phyloP scores from a whole-genome alignment of 1,284 basidiomycete species.

The Boletus sp. region DNA sequence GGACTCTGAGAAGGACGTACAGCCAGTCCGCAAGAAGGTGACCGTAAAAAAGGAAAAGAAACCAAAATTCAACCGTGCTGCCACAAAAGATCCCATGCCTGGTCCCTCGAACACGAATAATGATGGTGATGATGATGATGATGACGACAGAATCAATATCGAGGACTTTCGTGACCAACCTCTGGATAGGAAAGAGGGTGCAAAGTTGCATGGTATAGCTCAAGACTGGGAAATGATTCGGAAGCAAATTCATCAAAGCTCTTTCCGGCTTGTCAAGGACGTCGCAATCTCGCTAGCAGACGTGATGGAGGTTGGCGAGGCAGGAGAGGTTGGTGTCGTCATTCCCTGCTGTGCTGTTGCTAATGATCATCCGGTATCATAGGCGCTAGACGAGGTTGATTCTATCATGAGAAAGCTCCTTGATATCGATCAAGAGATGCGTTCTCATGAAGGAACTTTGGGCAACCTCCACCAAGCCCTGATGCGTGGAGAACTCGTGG shows the following conservation, averaged over 20 bases:
- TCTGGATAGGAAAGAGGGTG: slow-evolving; percentile 46
- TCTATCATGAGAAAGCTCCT: slow-evolving; percentile 60
- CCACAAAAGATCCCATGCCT: slow-evolving; percentile 14
- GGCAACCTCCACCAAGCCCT: slow-evolving; percentile 54
- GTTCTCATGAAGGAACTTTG: slow-evolving; percentile 50
- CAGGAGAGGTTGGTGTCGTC: slow-evolving; percentile 42
- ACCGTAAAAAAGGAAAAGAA: slow-evolving; percentile 44
- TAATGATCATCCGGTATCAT: slow-evolving; percentile 1
- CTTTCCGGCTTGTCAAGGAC: slow-evolving; percentile 47
- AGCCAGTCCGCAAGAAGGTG: slow-evolving; percentile 33
- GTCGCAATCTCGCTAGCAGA: slow-evolving; percentile 62
- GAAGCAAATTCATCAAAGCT: slow-evolving; percentile 41
- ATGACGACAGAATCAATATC: slow-evolving; percentile 49
- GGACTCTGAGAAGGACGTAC: slow-evolving; percentile 37
- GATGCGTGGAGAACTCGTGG: slow-evolving; percentile 51
- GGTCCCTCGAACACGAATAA: slow-evolving; percentile 21
- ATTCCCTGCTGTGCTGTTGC: neutral
- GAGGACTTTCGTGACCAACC: slow-evolving; percentile 60
- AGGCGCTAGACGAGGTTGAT: slow-evolving; percentile 62
- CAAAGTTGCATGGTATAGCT: slow-evolving; percentile 51
- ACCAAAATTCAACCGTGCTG: slow-evolving; percentile 24
- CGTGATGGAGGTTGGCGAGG: slow-evolving; percentile 50
- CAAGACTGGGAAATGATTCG: slow-evolving; percentile 57
- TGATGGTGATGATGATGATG: slow-evolving; percentile 34
- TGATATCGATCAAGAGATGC: slow-evolving; percentile 60